A percentile compares a stretch with the other conserved stretches of the same genome.
Evolutionary conservation across 2,329 filamentous ascomycete species (phyloP).

Genomic region (Shiraia bambusicola): DNA sequence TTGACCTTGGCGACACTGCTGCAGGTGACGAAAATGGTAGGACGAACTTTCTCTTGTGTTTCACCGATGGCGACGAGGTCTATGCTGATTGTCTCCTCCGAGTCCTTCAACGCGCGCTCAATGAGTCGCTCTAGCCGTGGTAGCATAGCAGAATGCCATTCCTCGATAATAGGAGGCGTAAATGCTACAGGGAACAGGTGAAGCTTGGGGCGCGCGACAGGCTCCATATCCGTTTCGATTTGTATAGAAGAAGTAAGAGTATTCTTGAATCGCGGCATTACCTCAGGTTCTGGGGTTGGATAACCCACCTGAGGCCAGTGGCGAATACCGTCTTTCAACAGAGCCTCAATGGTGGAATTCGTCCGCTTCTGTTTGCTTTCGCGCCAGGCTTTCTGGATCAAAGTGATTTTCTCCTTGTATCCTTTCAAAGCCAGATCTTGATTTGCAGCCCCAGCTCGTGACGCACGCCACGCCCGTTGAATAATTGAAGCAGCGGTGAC

Average conservation of each 20-base stretch:
- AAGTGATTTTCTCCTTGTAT: conserved; percentile 42
- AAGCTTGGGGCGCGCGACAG: conserved; percentile 35
- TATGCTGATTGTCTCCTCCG: conserved; percentile 76
- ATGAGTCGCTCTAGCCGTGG: conserved; percentile 72
- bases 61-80: conserved; percentile 74
- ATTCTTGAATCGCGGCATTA: conserved; percentile 17
- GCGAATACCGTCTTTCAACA: conserved; percentile 33
- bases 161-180: conserved; percentile 64
- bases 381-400: conserved; percentile 44
- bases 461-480: conserved; percentile 40
- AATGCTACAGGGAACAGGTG: conserved; percentile 52
- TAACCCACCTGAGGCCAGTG: conserved; percentile 41
- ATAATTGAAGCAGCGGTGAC: conserved; percentile 37
- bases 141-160: conserved; percentile 72
- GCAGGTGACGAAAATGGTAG: conserved; percentile 76
- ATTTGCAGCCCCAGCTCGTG: conserved; percentile 21
- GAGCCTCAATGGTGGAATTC: conserved; percentile 31
- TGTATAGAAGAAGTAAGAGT: conserved; percentile 36
- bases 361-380: conserved; percentile 33
- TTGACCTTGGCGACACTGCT: conserved; percentile 73
- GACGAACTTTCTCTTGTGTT: conserved; percentile 63
- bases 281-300: conserved; percentile 37
- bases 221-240: conserved; percentile 37
- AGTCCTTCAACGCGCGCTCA: conserved; percentile 69
- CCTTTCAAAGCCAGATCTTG: conserved; percentile 33